Evolutionary conservation across 2,329 filamentous ascomycete genomes (phyloP), one percentile per base, ranked within the genome.

Genomic region (Ophiostoma sp.): DNA sequence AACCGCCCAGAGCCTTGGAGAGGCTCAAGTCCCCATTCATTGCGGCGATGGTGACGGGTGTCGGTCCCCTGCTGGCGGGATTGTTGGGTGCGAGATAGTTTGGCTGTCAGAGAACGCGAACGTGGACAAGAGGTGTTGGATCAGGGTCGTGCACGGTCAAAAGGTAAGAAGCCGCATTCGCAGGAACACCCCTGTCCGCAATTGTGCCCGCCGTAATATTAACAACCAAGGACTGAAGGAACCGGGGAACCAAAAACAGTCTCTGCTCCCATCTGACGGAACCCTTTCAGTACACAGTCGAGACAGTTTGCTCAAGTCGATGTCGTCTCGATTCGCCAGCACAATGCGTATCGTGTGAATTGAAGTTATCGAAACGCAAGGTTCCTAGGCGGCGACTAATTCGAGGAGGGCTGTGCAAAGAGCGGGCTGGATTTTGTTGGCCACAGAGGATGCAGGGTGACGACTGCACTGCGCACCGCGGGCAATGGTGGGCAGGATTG

Each of bases 11-110:
- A 80, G 94, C 93, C 85, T 95, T 93, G 80, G 94, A 96, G 77
- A 98, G 90, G 83, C 93, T 97, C 81, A 97, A 85, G 85, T 97
- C 94, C 83, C 93, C 93, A 85, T 94, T 93, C 94, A 98, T 98
- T 82, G 81, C 87, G 59, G 68, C 72, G 69, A 68, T 52, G 71
- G 55, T 68, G 55, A 50, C 33, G 48, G 64, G 70, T n/a, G n/a
- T 39, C n/a, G 22, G 39, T 48, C 50, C 64, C 55, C 42, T 55
- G 28, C 50, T 66, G 61, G 71, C n/a, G 50, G 25, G 9, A 57
- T 50, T 63, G 39, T 31, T 22, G 69, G 50, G 33, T 61, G 45
- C 22, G 31, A 36, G 52, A 48, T 57, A 33, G 59, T 70, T 70
- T 39, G 42, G 22, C 28, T 48, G 52, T 59, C 50, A 28, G 17